Base-by-base conservation (phyloP, 2,329 filamentous ascomycete species). In the Stagonosporopsis cucurbitacearum region DNA sequence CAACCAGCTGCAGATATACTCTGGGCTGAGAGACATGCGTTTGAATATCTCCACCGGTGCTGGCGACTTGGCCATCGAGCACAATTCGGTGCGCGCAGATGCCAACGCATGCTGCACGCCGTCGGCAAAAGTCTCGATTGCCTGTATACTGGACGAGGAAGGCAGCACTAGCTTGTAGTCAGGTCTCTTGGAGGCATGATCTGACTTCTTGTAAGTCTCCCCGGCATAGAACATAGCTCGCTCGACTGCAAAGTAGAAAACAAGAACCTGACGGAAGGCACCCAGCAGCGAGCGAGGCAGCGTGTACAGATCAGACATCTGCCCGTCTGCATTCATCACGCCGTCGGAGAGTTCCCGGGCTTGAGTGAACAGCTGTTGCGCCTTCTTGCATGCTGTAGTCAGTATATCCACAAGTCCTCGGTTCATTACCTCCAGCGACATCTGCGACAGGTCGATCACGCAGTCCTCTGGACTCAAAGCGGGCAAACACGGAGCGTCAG, bases 1-100 rank as follows among this genome's bases (percentile, higher is more conserved):
- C 15, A 74, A 50, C 71, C 70, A 74, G 13, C 63, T 57, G 25
- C 67, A 69, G 1, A 70, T 33, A 42, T 70, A 75, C 36, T 72
- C 63, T 20, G 72, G 51, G 6, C 68, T 64, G 2, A 71, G 49
- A 13, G 66, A 69, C 8, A 72, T 45, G 20, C 67, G 57, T 33
- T 63, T 57, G 9, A 50, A 51, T 3, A 56, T 1, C 6, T 68
- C 54, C 2, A 58, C 22, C 5, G 58, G 57, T 6, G 32, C 23
- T 9, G 50, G 17, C 1, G 64, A 54, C 3, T 54, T 63, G 6
- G 57, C 64, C 71, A 75, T 73, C 0, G 49, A 19, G 44, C 70
- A 71, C 6, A 75, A 51, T n/a, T 70, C 61, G 11, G 49, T 55
- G 2, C 71, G 64, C 12, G 65, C 60, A 15, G 30, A 25, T 2